A percentile compares a stretch with the other conserved stretches of the same genome.
Evolutionary conservation across 148 eudicot species (phyloP).

Genomic region (Rhododendron molle): DNA sequence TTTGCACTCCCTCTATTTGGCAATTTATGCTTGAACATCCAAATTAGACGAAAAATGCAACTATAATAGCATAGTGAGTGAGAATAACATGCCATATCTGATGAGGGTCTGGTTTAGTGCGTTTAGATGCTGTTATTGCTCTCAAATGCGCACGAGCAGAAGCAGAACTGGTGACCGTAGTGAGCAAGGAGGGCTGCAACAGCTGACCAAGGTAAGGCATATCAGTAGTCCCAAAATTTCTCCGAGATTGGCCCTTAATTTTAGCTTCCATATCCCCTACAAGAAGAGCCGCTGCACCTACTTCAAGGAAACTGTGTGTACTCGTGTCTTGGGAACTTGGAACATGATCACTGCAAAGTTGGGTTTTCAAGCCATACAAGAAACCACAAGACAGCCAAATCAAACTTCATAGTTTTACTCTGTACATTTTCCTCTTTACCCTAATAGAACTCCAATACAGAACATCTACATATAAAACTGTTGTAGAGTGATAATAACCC

Average conservation of each 20-base stretch:
- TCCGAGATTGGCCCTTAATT: conserved; percentile 77
- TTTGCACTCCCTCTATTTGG: not conserved
- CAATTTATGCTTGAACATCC: not conserved
- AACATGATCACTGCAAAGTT: conserved; percentile 53
- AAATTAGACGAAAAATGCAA: not conserved
- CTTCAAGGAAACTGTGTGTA: conserved; percentile 77
- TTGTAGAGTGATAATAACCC: not conserved
- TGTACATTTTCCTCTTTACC: not conserved
- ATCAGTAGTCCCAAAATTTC: conserved; percentile 73
- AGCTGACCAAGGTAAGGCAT: conserved; percentile 97
- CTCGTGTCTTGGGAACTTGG: conserved; percentile 52
- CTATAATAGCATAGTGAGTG: conserved; percentile 6
- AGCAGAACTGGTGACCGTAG: conserved; percentile 65
- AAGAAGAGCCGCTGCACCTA: conserved; percentile 95
- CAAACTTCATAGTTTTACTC: not conserved
- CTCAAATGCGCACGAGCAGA: conserved; percentile 90
- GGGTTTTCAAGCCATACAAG: conserved; percentile 12
- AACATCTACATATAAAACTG: not conserved
- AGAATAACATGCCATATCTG: conserved; percentile 71
- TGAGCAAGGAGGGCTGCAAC: conserved; percentile 86
- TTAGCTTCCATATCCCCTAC: conserved; percentile 82
- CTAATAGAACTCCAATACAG: not conserved
- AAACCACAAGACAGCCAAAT: not conserved
- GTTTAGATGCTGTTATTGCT: conserved; percentile 86
- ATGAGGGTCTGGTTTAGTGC: conserved; percentile 66